Evolutionary conservation across 352 stramenopile species (phyloP), one percentile per base, ranked within the genome.

Genomic region (Pythium sp.): DNA sequence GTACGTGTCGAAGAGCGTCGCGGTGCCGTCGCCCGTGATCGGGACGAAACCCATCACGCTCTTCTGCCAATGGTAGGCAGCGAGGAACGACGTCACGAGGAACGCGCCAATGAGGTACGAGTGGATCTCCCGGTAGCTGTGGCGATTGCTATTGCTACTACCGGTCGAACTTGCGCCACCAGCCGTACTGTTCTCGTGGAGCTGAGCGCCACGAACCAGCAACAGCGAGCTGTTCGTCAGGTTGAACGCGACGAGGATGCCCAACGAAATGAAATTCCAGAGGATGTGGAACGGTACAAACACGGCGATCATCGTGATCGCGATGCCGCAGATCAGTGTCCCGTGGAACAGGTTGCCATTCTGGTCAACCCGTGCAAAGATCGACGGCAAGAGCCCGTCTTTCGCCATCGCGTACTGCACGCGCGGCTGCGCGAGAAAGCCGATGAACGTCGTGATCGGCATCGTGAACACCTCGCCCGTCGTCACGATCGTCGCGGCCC

Each of bases 401-500:
- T 91, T 89, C 1, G 94, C 90, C 88, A 98, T 96, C 1, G 95
- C 93, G 71, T 93, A 98, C 68, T 89, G 78, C 53, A 95, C 83
- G 6, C 93, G 81, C 4, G 95, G 95, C 71, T 99, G 96, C 4
- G 96, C 94, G 32, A 98, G 74, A 47, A 98, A 97, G 14, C 91
- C 95, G 38, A 99, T 97, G 43, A 99, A 89, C 7, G 97, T 90
- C n/a, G 97, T 97, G 46, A 99, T 90, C 0, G 96, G 96, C 76
- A 99, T 95, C 18, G 94, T 98, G 32, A 98, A 69, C 3, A 99
- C 82, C 72, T 99, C 96, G 26, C 96, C 96, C 3, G 86, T 86
- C 2, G 90, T 87, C 3, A 97, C 89, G 55, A 98, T 75, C 3
- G 96, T 86, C 30, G 87, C 86, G 0, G 88, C 86, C 89, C 90